These are phyloP conservation scores for Penicillium hesseltinei DNA, from an alignment of 2,329 filamentous ascomycete species.

Conservation along the genomic window DNA sequence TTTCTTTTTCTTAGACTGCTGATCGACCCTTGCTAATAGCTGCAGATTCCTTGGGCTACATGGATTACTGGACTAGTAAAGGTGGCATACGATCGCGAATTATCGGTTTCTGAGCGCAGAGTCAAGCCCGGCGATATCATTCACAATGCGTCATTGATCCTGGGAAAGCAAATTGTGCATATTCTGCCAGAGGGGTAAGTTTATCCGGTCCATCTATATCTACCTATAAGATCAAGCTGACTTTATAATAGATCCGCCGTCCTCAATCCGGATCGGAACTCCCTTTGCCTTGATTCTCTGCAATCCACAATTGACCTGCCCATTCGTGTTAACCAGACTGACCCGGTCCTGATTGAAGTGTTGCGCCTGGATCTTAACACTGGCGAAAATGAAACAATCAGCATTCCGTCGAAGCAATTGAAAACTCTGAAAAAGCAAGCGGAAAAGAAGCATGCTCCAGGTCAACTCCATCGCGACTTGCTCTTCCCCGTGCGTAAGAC, in stretches of 20 bases:
- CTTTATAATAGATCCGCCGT: slow-evolving; percentile 65
- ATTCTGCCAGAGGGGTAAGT: slow-evolving; percentile 86
- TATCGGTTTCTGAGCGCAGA: slow-evolving; percentile 87
- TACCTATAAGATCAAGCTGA: slow-evolving; percentile 23
- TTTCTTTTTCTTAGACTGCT: slow-evolving; percentile 8
- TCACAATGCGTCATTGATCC: slow-evolving; percentile 88
- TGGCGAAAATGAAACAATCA: slow-evolving; percentile 74
- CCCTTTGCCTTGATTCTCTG: slow-evolving; percentile 74
- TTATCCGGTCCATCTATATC: not conserved
- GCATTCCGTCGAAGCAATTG: slow-evolving; percentile 70
- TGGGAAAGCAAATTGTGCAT: slow-evolving; percentile 96
- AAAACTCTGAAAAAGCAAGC: slow-evolving; percentile 71
- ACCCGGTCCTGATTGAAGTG: slow-evolving; percentile 85
- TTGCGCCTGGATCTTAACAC: slow-evolving; percentile 81
- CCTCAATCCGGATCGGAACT: slow-evolving; percentile 75
- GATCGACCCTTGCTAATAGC: not conserved
- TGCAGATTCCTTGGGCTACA: slow-evolving; percentile 67
- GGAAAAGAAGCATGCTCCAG: slow-evolving; percentile 55
- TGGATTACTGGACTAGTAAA: slow-evolving; percentile 73
- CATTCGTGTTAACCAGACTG: slow-evolving; percentile 90
- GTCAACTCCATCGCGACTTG: slow-evolving; percentile 61
- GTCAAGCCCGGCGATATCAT: slow-evolving; percentile 86
- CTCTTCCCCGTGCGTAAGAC: slow-evolving; percentile 77
- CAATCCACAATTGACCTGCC: slow-evolving; percentile 67
- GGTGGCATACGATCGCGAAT: slow-evolving; percentile 85